A percentile compares a stretch with the other conserved stretches of the same genome.
These are phyloP conservation scores for Aspergillus olivimuriae DNA, from an alignment of 495 filamentous ascomycete species.

Conservation along the genomic window DNA sequence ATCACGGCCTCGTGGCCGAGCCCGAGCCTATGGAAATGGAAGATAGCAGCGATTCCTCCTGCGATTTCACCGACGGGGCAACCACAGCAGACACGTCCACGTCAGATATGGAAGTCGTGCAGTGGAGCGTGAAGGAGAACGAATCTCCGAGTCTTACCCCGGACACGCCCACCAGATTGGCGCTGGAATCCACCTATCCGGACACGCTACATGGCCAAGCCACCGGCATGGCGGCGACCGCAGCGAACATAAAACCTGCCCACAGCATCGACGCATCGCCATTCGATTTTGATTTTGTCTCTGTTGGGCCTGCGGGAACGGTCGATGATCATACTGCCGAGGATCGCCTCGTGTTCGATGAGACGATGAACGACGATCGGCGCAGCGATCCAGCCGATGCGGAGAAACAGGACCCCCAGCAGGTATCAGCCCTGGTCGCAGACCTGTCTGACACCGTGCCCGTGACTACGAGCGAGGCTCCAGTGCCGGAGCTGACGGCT, in stretches of 20 bases:
- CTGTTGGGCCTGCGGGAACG: background rate
- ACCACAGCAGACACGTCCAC: conserved; percentile 15
- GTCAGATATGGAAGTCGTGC: conserved; percentile 12
- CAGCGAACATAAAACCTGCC: conserved; percentile 13
- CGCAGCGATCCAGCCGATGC: conserved; percentile 2
- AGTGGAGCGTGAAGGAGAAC: conserved; percentile 7
- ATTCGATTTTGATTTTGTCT: background rate
- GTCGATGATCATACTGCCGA: background rate
- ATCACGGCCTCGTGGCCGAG: conserved; percentile 13
- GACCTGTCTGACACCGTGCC: conserved; percentile 1
- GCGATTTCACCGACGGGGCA: conserved; percentile 7
- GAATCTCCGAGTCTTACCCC: conserved; percentile 12
- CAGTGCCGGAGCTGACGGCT: conserved; percentile 21
- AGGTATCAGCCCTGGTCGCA: conserved; percentile 2
- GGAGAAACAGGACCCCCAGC: conserved; percentile 3
- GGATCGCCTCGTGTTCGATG: conserved; percentile 8
- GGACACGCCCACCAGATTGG: conserved; percentile 7
- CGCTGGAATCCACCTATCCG: conserved; percentile 15
- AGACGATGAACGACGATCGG: conserved; percentile 12
- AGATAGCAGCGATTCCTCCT: conserved; percentile 1
- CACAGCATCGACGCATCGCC: conserved; percentile 1
- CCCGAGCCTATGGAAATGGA: conserved; percentile 10
- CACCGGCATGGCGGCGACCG: conserved; percentile 5
- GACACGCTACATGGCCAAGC: conserved; percentile 16
- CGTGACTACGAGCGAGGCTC: too few species aligned